phyloP scores from a whole-genome alignment of 495 filamentous ascomycete species.

The Neurospora discreta region DNA sequence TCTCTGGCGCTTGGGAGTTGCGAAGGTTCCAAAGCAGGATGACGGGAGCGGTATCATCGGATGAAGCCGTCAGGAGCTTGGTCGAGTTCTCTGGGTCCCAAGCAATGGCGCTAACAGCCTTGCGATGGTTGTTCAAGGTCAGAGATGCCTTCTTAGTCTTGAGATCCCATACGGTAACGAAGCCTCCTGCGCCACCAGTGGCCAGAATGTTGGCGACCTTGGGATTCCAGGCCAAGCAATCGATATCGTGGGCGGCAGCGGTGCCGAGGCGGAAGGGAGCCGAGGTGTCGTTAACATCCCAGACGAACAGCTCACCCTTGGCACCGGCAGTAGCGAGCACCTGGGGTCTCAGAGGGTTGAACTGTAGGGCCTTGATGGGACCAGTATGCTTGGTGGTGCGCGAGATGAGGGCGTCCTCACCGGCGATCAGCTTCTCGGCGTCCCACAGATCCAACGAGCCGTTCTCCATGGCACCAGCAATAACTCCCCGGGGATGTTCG shows the following conservation, averaged over 20 bases:
- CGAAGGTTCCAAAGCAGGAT: constrained; percentile 91
- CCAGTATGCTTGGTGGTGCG: constrained; percentile 87
- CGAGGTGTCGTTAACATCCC: constrained; percentile 78
- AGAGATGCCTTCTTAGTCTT: constrained; percentile 94
- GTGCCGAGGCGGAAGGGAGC: constrained; percentile 85
- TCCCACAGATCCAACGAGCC: constrained; percentile 95
- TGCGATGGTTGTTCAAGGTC: constrained; percentile 90
- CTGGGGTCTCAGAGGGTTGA: constrained; percentile 89
- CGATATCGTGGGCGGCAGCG: constrained; percentile 81
- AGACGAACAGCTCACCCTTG: constrained; percentile 94
- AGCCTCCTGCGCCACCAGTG: constrained; percentile 86
- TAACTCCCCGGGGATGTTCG: constrained; percentile 67
- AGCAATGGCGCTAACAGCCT: constrained; percentile 87
- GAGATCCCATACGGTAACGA: constrained; percentile 97
- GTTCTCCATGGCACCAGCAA: constrained; percentile 93
- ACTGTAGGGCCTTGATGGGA: constrained; percentile 90
- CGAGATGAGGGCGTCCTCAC: constrained; percentile 65
- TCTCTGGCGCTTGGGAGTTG: constrained; percentile 92
- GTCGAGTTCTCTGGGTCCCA: constrained; percentile 96
- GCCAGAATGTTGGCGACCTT: constrained; percentile 95
- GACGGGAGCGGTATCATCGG: constrained; percentile 77
- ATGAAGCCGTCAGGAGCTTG: constrained; percentile 85
- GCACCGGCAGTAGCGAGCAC: constrained; percentile 86
- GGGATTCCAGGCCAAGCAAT: constrained; percentile 95
- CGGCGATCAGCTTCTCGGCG: constrained; percentile 69